Conservation (phyloP, 106 monocot species). For the Allium fistulosum region DNA sequence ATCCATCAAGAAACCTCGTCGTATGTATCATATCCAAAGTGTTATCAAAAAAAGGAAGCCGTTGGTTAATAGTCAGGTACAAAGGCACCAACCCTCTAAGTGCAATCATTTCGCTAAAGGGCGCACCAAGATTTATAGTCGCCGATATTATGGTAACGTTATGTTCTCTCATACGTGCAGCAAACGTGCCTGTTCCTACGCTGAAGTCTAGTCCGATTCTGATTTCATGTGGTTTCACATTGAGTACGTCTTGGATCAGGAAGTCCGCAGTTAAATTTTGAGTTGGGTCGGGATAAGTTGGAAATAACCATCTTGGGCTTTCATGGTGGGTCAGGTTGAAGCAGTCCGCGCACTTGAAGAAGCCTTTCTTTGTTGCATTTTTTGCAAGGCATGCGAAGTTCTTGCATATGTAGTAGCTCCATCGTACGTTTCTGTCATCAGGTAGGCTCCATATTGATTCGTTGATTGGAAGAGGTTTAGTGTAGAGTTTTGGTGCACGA, state of each 20-base stretch:
- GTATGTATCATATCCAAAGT: constrained; percentile 67
- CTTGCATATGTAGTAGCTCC: constrained; percentile 69
- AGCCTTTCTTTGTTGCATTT: constrained; percentile 46
- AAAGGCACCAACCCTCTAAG: constrained; percentile 61
- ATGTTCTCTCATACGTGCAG: constrained; percentile 52
- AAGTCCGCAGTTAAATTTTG: constrained; percentile 38
- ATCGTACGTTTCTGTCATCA: constrained; percentile 50
- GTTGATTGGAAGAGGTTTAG: constrained; percentile 42
- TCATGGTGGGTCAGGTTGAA: constrained; percentile 68
- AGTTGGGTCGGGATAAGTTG: constrained; percentile 1
- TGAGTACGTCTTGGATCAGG: constrained; percentile 31
- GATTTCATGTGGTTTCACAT: constrained; percentile 38
- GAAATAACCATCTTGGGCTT: constrained; percentile 42
- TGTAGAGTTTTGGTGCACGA: constrained; percentile 50
- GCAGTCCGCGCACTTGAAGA: constrained; percentile 63
- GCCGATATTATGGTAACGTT: constrained; percentile 41
- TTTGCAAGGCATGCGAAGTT: constrained; percentile 48
- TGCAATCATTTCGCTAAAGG: constrained; percentile 64
- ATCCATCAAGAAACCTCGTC: constrained; percentile 67
- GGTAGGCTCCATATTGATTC: constrained; percentile 47
- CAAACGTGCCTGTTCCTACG: constrained; percentile 62
- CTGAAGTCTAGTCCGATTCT: constrained; percentile 65
- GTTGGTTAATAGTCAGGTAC: constrained; percentile 60
- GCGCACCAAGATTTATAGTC: constrained; percentile 59
- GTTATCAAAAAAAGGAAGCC: constrained; percentile 82